A percentile compares a stretch with the other conserved stretches of the same genome.
These are phyloP conservation scores for Trametes maxima DNA, from an alignment of 768 basidiomycete species.

Conservation along the genomic window DNA sequence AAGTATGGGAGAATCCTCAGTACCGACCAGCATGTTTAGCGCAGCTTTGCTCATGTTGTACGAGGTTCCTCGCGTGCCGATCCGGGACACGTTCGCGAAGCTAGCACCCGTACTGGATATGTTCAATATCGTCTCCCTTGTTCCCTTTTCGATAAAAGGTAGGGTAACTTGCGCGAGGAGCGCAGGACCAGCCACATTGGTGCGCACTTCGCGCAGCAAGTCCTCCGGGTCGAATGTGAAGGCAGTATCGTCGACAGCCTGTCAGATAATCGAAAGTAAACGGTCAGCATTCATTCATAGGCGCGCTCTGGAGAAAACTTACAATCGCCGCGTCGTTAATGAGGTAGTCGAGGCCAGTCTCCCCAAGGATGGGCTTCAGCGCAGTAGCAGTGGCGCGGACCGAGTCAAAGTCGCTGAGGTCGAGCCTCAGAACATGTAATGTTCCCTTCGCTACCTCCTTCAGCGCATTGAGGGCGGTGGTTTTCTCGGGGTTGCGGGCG, in stretches of 20 bases:
- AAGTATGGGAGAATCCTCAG: not conserved
- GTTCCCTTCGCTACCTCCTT: not conserved
- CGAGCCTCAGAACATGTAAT: not conserved
- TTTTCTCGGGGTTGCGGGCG: not conserved
- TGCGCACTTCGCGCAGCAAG: conserved; percentile 32
- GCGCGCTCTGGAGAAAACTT: not conserved
- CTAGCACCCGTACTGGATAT: conserved; percentile 37
- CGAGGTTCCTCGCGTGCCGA: conserved; percentile 29
- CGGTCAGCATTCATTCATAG: no score
- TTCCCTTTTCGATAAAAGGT: conserved; percentile 22
- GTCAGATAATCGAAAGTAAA: not conserved
- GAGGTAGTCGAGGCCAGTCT: conserved; percentile 39
- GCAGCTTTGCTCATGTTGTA: conserved; percentile 42
- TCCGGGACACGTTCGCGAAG: conserved; percentile 26
- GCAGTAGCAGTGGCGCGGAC: conserved; percentile 29
- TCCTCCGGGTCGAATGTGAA: conserved; percentile 32
- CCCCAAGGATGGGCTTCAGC: conserved; percentile 30
- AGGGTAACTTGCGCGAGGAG: conserved; percentile 30
- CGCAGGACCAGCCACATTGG: conserved; percentile 40
- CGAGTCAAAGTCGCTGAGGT: conserved; percentile 14
- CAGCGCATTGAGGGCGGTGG: not conserved
- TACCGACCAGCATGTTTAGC: conserved; percentile 42
- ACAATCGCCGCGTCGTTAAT: conserved; percentile 36
- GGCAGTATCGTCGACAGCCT: conserved; percentile 30
- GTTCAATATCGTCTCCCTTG: conserved; percentile 37